phyloP scores from a whole-genome alignment of 768 basidiomycete genomes.

The Lactarius sp. region DNA sequence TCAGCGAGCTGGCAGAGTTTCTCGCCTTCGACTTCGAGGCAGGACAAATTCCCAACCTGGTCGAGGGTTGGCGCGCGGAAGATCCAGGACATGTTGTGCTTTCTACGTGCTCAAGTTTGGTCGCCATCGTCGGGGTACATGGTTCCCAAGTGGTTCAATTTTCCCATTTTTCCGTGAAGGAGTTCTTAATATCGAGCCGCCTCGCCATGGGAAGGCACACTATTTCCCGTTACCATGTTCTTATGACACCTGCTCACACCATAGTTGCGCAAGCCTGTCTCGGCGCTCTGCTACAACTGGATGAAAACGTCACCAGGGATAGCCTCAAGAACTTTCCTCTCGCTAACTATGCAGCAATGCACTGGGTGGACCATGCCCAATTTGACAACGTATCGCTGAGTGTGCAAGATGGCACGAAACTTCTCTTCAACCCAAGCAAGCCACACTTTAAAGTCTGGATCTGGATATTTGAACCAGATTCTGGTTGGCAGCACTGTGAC shows the following conservation, averaged over 20 bases:
- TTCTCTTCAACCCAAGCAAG: not conserved
- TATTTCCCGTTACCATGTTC: not conserved
- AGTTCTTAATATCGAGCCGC: constrained; percentile 6
- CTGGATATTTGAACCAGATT: constrained; percentile 1
- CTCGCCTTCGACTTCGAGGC: not conserved
- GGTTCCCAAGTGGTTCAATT: constrained; percentile 2
- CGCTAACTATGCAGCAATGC: not conserved
- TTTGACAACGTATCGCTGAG: not conserved
- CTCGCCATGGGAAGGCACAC: not conserved
- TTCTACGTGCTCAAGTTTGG: not conserved
- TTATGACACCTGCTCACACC: not conserved
- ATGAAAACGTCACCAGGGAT: not conserved
- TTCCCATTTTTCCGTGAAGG: constrained; percentile 14
- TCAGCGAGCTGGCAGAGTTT: constrained; percentile 9
- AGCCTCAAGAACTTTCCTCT: not conserved
- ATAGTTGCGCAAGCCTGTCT: constrained; percentile 2
- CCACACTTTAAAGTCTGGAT: not conserved
- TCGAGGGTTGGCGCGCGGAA: constrained; percentile 1
- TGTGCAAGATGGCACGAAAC: not conserved
- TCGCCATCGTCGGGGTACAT: not conserved
- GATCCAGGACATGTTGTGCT: not conserved
- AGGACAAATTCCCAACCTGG: not conserved
- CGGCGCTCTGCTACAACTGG: not conserved
- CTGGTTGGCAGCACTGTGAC: no score
- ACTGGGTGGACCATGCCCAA: not conserved